These are phyloP conservation scores for Amoeboaphelidium protococcarum DNA, from an alignment of 371 early-diverging fungal species.

Conservation along the genomic window DNA sequence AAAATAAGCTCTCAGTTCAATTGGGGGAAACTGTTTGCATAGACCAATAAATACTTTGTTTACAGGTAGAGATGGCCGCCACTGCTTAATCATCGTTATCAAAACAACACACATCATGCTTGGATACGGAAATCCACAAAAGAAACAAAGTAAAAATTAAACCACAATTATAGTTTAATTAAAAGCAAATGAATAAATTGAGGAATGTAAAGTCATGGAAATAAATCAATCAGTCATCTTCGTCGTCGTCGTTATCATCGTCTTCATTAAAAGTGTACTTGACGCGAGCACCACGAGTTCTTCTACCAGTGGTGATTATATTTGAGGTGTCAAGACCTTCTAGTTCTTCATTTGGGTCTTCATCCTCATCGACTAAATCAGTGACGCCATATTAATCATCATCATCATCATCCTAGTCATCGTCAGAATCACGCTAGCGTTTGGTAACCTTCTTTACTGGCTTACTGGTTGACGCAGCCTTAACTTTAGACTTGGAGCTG, in stretches of 20 bases:
- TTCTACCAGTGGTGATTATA: slow-evolving; percentile 30
- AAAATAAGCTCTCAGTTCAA: too few species aligned
- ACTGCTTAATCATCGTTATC: too few species aligned
- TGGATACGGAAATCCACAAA: too few species aligned
- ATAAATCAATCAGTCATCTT: slow-evolving; percentile 16
- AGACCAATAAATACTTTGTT: too few species aligned
- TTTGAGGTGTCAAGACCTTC: slow-evolving; percentile 26
- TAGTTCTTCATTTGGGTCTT: slow-evolving; percentile 22
- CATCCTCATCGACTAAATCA: background rate
- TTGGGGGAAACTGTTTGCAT: too few species aligned
- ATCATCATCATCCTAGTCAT: slow-evolving; percentile 2
- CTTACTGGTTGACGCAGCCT: too few species aligned
- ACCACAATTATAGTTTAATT: too few species aligned
- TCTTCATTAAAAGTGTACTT: slow-evolving; percentile 34
- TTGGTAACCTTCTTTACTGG: background rate
- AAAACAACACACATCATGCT: too few species aligned
- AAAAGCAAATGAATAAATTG: slow-evolving; percentile 1
- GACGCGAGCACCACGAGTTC: slow-evolving; percentile 39
- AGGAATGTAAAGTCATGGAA: slow-evolving; percentile 19
- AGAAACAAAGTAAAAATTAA: too few species aligned
- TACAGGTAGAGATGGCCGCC: too few species aligned
- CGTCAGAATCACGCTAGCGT: background rate
- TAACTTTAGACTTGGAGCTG: too few species aligned
- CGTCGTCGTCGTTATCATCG: slow-evolving; percentile 21
- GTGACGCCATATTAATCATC: slow-evolving; percentile 1